Evolutionary conservation across 2,329 filamentous ascomycete genomes (phyloP), one percentile per base, ranked within the genome.

Genomic region (Diatrype stigma): DNA sequence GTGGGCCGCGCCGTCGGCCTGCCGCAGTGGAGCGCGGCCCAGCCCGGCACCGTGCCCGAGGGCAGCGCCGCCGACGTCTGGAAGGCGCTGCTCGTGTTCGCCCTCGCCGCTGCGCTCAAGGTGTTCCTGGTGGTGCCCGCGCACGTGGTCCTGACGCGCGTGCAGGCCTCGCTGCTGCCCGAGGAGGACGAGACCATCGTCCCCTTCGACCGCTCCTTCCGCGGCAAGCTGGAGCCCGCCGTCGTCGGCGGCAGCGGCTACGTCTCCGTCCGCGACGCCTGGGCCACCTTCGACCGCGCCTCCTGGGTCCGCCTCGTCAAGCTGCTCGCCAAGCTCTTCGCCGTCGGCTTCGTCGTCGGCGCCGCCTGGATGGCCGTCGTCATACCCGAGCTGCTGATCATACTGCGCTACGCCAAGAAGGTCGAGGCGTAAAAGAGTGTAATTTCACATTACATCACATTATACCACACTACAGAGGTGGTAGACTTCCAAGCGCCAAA

Each of bases 161-260:
- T 96, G 34, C 90, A 96, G 67, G 91, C 92, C 6, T 93, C 89
- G 46, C 84, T 96, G 60, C 82, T 97, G 2, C 82, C 90, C 1
- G 86, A 90, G 52, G 85, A 89, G 17, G 81, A 91, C 58, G 87
- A 95, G 71, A 84, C 89, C 23, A 88, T 96, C 57, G 85, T 97
- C 34, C 86, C 90, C 30, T 96, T 97, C 63, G 93, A 97, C 75
- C 88, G 91, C 57, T 86, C 86, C 28, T 95, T 95, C 63, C 82
- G 80, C 56, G 89, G 89, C 60, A 87, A 85, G 65, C 82, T 93
- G 26, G 82, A 86, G 57, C 85, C 89, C n/a, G 80, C 82, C 53
- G 78, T 90, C 46, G 75, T 90, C n/a, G 85, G 83, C 52, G 89
- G 87, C 49, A 81, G 78, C 56, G 88, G 89, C 58, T 84, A 82